Conservation (phyloP, 2,329 filamentous ascomycete species). For the Xylaria sp. region DNA sequence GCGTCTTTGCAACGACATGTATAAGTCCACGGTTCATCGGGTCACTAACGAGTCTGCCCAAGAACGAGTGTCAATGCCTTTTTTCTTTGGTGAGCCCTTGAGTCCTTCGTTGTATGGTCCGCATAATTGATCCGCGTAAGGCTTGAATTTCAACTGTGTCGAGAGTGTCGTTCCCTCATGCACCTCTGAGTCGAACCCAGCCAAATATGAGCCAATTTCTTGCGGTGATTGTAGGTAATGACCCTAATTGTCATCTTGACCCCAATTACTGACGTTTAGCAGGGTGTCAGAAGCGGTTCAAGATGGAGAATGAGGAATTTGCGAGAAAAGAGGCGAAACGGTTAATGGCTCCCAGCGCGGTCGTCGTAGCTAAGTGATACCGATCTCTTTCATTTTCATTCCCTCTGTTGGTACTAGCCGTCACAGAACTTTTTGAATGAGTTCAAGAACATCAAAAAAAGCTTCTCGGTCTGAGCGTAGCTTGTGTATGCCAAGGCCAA, state of each 20-base stretch:
- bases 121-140: conserved; percentile 42
- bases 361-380: conserved; percentile 18
- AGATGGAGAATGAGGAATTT: conserved; percentile 46
- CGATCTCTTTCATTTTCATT: neutral
- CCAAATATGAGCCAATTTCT: conserved; percentile 62
- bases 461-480: conserved; percentile 62
- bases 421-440: conserved; percentile 67
- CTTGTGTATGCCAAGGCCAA: conserved; percentile 68
- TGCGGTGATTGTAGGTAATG: conserved; percentile 56
- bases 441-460: conserved; percentile 73
- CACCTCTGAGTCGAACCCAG: conserved; percentile 55
- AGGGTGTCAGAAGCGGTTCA: conserved; percentile 51
- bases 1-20: conserved; percentile 60
- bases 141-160: conserved; percentile 62
- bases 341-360: conserved; percentile 42
- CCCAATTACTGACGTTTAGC: neutral
- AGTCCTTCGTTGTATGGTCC: neutral
- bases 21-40: conserved; percentile 62
- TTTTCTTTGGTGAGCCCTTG: conserved; percentile 59
- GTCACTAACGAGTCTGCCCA: conserved; percentile 55
- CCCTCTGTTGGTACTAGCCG: neutral
- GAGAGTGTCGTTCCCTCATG: conserved; percentile 61
- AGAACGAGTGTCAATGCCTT: conserved; percentile 64
- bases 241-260: neutral
- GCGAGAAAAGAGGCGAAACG: conserved; percentile 40